phyloP scores from a whole-genome alignment of 306 rosid species.

The Cicer judaicum region DNA sequence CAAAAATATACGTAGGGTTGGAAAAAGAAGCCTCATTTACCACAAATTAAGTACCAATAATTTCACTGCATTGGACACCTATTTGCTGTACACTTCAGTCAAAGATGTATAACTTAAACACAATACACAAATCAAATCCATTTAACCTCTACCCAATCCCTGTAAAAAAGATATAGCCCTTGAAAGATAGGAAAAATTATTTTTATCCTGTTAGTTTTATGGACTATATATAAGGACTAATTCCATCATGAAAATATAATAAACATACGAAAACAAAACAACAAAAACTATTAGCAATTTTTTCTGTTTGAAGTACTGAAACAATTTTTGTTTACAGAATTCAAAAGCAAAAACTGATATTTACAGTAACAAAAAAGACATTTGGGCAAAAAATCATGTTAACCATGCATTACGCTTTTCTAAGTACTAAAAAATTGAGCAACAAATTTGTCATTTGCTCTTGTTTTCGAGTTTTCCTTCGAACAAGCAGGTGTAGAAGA shows the following conservation, averaged over 20 bases:
- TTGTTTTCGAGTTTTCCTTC: background rate
- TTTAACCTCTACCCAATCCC: background rate
- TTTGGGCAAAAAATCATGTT: background rate
- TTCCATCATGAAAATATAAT: background rate
- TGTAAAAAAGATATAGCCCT: background rate
- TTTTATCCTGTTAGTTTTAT: background rate
- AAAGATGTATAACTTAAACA: background rate
- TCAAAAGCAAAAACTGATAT: constrained; percentile 8
- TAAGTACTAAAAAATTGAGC: background rate
- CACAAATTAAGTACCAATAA: background rate
- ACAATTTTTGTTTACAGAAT: background rate
- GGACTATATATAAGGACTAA: background rate
- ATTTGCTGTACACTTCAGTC: background rate
- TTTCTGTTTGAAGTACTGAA: background rate
- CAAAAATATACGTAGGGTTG: too few relatives aligned
- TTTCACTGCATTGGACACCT: background rate
- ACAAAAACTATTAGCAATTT: background rate
- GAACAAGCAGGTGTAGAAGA: background rate
- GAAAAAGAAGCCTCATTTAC: background rate
- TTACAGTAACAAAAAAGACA: background rate
- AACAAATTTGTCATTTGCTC: background rate
- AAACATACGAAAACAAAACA: background rate
- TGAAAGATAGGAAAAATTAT: background rate
- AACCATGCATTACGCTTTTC: background rate
- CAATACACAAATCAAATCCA: background rate